These are phyloP conservation scores for Basipetospora chlamydospora DNA, from an alignment of 2,329 filamentous ascomycete genomes.

Conservation along the genomic window DNA sequence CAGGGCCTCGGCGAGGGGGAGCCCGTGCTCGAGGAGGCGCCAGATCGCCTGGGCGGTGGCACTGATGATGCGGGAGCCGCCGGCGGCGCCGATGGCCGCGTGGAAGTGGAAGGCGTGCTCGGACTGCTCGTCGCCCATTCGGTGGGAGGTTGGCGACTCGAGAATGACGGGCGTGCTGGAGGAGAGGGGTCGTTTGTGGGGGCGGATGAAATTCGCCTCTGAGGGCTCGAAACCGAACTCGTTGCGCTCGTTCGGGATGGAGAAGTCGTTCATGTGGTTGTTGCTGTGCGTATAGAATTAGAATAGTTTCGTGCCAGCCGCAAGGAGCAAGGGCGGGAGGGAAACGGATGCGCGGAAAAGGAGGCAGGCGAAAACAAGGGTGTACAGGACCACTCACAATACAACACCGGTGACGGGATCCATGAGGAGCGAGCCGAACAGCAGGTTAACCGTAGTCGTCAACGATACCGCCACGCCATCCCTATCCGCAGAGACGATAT, in stretches of 20 bases:
- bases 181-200: slow-evolving; percentile 69
- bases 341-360: slow-evolving; percentile 5
- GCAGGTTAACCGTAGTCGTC: slow-evolving; percentile 77
- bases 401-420: slow-evolving; percentile 74
- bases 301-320: too few species aligned
- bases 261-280: slow-evolving; percentile 68
- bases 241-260: slow-evolving; percentile 62
- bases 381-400: slow-evolving; percentile 28
- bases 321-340: background rate
- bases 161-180: slow-evolving; percentile 71
- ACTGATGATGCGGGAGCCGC: slow-evolving; percentile 73
- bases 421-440: slow-evolving; percentile 69
- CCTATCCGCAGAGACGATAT: slow-evolving; percentile 56
- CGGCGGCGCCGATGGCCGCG: slow-evolving; percentile 59
- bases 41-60: slow-evolving; percentile 61
- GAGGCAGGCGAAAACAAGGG: too few species aligned
- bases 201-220: slow-evolving; percentile 65
- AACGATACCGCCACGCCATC: slow-evolving; percentile 64
- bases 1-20: slow-evolving; percentile 48
- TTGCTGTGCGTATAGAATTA: slow-evolving; percentile 22
- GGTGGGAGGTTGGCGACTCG: slow-evolving; percentile 40
- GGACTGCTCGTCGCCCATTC: too few species aligned
- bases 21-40: slow-evolving; percentile 51
- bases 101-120: slow-evolving; percentile 33
- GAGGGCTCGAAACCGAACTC: slow-evolving; percentile 75